Conservation (phyloP, 192 early-diverging fungal species). For the Phlyctochytrium planicorne region DNA sequence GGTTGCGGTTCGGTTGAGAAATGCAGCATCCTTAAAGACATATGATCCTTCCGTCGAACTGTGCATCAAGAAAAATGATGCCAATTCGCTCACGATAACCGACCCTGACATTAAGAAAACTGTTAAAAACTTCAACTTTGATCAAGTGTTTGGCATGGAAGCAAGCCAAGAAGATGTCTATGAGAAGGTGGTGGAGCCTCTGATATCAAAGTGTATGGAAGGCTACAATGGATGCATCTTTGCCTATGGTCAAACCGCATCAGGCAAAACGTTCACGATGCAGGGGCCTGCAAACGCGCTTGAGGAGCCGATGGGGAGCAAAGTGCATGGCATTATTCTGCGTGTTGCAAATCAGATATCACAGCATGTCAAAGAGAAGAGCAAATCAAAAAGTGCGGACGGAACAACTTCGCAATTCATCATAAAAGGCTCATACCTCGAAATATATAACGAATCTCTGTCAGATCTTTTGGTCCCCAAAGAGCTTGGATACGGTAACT, state of each 20-base stretch:
- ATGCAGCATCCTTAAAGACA: too few species aligned
- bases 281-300: slow-evolving; percentile 44
- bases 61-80: too few species aligned
- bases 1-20: too few species aligned
- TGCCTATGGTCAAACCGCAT: slow-evolving; percentile 97
- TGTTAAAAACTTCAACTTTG: slow-evolving; percentile 34
- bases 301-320: too few species aligned
- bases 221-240: slow-evolving; percentile 78
- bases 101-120: slow-evolving; percentile 18
- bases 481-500: slow-evolving; percentile 68
- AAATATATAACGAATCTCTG: slow-evolving; percentile 96
- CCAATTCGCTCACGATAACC: slow-evolving; percentile 17
- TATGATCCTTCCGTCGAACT: too few species aligned
- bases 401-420: slow-evolving; percentile 75
- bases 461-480: slow-evolving; percentile 70
- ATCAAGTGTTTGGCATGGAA: slow-evolving; percentile 38
- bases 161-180: slow-evolving; percentile 36
- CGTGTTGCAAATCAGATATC: not conserved
- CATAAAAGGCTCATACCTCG: slow-evolving; percentile 91
- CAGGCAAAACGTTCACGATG: slow-evolving; percentile 86
- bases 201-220: slow-evolving; percentile 39
- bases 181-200: slow-evolving; percentile 33
- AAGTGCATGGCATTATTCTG: not conserved
- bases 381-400: not conserved
- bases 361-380: not conserved